phyloP scores from a whole-genome alignment of 768 basidiomycete genomes.

The Artomyces pyxidatus region DNA sequence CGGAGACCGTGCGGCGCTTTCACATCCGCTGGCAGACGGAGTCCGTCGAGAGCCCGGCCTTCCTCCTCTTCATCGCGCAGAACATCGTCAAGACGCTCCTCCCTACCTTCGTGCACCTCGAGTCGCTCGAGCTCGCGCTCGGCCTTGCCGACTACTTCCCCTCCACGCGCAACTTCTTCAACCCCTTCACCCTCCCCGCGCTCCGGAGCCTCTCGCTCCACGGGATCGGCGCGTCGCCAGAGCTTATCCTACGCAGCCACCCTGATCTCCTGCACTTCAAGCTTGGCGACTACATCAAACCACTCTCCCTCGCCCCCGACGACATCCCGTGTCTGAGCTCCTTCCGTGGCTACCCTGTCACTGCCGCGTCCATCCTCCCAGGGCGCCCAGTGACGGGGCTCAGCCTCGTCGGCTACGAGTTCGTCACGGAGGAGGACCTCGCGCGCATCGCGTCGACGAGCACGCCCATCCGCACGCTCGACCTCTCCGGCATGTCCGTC shows the following conservation, averaged over 20 bases:
- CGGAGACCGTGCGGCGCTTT: constrained; percentile 36
- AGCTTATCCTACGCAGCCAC: constrained; percentile 25
- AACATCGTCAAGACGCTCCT: constrained; percentile 30
- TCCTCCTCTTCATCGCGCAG: constrained; percentile 14
- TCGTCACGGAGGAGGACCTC: constrained; percentile 45
- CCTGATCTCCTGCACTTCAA: constrained; percentile 34
- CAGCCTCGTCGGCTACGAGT: constrained; percentile 48
- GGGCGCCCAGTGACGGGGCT: constrained; percentile 52
- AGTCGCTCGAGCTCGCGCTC: constrained; percentile 49
- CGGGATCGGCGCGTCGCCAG: constrained; percentile 28
- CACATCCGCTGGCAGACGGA: constrained; percentile 49
- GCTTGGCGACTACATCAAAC: constrained; percentile 35
- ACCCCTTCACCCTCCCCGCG: constrained; percentile 21
- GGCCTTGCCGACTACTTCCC: constrained; percentile 35
- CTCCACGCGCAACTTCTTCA: constrained; percentile 28
- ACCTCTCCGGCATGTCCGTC: constrained; percentile 52
- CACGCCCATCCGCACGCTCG: constrained; percentile 43
- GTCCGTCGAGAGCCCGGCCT: constrained; percentile 18
- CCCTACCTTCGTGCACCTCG: constrained; percentile 35
- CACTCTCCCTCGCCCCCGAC: constrained; percentile 32
- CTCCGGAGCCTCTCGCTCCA: constrained; percentile 26
- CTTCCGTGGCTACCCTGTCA: constrained; percentile 53
- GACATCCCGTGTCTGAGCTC: constrained; percentile 41
- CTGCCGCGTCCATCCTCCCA: constrained; percentile 53
- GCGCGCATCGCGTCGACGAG: constrained; percentile 39